Evolutionary conservation across 768 basidiomycete species (phyloP), one percentile per base, ranked within the genome.

Genomic region (Austroboletus eburneus): DNA sequence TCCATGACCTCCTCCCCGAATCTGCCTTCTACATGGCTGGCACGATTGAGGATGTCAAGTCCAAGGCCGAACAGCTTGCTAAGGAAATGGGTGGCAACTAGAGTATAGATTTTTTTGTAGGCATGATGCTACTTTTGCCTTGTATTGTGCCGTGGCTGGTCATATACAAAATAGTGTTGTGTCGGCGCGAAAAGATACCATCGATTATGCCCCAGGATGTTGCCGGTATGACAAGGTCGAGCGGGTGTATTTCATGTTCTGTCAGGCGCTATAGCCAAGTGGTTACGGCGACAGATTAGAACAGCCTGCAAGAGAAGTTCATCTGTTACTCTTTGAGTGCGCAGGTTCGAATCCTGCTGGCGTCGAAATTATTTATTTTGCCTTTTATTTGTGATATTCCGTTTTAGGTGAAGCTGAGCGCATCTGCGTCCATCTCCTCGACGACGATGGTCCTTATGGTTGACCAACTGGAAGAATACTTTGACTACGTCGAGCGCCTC

Each of bases 11-110:
- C 43, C 80, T 97, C 42, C 94, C 96, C 44, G 96, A 99, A 72
- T 86, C 87, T 56, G 93, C 95, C 44, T 97, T 97, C 82, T 97
- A 96, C 79, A 97, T 95, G 91, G 73, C 83, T 63, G 95, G 95
- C 58, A 95, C 91, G 58, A 95, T 98, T 62, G 91, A 93, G 70
- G 95, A 97, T 57, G 95, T 88, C 68, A 93, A 95, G 78, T 71
- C 79, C 56, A 99, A 99, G 85, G 96, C 96, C 55, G 94, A 94
- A 72, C 87, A 94, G 69, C 83, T 95, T 57, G 89, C 92, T 48
- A 95, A 95, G 80, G 94, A 97, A 62, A 91, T 94, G 76, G 79
- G 71, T 52, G 67, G 79, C 40, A 67, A 67, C 50, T 67, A 67
- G 63, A 56, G 9, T 49, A 29, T 55, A 49, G 52, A 64, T 16